Conservation (phyloP, 2,329 filamentous ascomycete species). For the Trichoderma endophyticum region DNA sequence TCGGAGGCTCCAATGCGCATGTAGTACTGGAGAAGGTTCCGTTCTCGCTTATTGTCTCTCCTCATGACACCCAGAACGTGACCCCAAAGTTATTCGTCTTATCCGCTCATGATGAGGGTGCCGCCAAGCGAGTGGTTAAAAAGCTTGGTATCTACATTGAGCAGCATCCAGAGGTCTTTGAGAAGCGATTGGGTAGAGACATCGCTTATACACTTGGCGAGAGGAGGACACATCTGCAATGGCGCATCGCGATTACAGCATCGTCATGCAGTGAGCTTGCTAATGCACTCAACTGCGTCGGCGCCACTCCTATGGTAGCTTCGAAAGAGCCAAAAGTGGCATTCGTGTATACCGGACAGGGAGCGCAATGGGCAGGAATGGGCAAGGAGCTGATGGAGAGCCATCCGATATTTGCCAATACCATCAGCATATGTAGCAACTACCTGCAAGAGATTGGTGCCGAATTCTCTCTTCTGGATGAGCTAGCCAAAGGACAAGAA, state of each 20-base stretch:
- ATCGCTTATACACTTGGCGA: conserved; percentile 48
- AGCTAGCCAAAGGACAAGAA: conserved; percentile 35
- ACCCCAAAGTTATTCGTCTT: conserved; percentile 42
- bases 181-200: conserved; percentile 43
- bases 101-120: conserved; percentile 38
- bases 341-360: conserved; percentile 41
- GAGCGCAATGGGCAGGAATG: conserved; percentile 39
- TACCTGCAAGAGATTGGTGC: conserved; percentile 35
- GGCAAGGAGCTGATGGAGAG: conserved; percentile 35
- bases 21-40: conserved; percentile 34
- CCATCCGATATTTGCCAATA: conserved; percentile 36
- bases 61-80: conserved; percentile 20
- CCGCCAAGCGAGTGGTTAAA: conserved; percentile 30
- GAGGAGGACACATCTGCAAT: conserved; percentile 42
- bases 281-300: conserved; percentile 39
- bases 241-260: conserved; percentile 43
- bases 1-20: conserved; percentile 46
- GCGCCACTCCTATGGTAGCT: conserved; percentile 20
- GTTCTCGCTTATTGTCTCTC: conserved; percentile 6
- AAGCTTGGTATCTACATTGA: conserved; percentile 39
- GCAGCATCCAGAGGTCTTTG: conserved; percentile 42
- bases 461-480: conserved; percentile 37
- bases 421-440: conserved; percentile 32
- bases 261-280: conserved; percentile 44
- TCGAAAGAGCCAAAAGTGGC: conserved; percentile 25